Evolutionary conservation across 2,329 filamentous ascomycete species (phyloP), one percentile per base, ranked within the genome.

Genomic region (Lanzia echinophila): DNA sequence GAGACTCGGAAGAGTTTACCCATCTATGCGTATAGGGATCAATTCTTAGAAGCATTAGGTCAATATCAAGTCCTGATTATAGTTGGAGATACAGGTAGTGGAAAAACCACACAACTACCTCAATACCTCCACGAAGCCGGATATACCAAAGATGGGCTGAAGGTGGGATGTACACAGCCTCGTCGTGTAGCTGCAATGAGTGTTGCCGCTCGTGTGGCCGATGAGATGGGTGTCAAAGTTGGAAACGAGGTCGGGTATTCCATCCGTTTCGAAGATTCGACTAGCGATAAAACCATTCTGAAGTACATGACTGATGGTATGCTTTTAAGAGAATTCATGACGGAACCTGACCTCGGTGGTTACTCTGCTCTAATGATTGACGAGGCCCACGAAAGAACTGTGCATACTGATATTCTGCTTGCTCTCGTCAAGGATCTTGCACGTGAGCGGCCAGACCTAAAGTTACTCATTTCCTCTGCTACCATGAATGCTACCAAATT

Each of bases 291-390:
- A 72, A 97, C 94, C 0, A 77, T 92, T 7, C 73, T 99, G 52
- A 95, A 96, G 70, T 97, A 96, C 71, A 92, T 95, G 87, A 99
- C 94, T 0, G 94, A 99, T 65, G 94, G 94, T 67, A 95, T 97
- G 87, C 75, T 97, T 38, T 75, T 97, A 31, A 80, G 90, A 67
- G 90, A 96, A 67, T 87, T 96, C 60, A 82, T 96, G 73, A 92
- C 89, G 0, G 90, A 95, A 64, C 91, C 92, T 0, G 84, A 92
- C 61, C 74, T 97, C 6, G 80, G 83, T 1, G 83, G 83, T 15
- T 97, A 97, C 63, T 88, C 88, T 5, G 88, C 86, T 12, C 72
- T 99, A 58, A 96, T 99, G 86, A 92, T 99, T 54, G 94, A 99
- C 67, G 94, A 99, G 69, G 94, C 94, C 0, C 94, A 99, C 79